Conservation (phyloP, 2,329 filamentous ascomycete genomes). For the Trichoderma afroharzianum region DNA sequence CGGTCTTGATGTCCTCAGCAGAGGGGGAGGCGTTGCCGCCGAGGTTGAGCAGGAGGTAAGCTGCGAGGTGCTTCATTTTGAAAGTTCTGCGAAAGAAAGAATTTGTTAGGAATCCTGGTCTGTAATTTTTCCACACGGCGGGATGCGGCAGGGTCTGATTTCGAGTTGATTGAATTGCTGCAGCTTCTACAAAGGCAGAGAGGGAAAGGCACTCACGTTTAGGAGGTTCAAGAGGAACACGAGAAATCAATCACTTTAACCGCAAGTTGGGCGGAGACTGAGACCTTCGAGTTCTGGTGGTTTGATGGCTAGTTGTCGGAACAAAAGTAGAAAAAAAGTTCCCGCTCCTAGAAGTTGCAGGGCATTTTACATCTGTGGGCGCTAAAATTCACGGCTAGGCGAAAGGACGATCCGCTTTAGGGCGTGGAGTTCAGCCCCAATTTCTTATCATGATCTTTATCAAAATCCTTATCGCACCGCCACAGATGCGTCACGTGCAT, state of each 20-base stretch:
- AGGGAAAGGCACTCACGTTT: constrained; percentile 3
- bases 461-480: neutral
- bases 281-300: constrained; percentile 82
- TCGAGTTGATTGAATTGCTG: neutral
- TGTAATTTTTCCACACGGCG: neutral
- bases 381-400: constrained; percentile 27
- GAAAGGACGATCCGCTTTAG: constrained; percentile 24
- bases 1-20: constrained; percentile 77
- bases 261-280: constrained; percentile 98
- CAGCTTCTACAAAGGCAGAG: neutral
- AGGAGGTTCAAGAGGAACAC: constrained; percentile 56
- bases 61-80: constrained; percentile 99
- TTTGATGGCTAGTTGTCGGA: constrained; percentile 19
- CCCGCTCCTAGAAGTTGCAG: constrained; percentile 22
- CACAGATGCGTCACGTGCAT: constrained; percentile 1
- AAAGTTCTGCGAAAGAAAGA: constrained; percentile 19
- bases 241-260: constrained; percentile 99
- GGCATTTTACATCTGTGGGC: constrained; percentile 35
- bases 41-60: constrained; percentile 94
- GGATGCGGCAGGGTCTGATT: neutral
- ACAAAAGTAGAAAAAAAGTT: constrained; percentile 30
- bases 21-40: constrained; percentile 89
- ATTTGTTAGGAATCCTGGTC: neutral
- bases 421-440: constrained; percentile 19
- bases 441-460: neutral